A percentile compares a stretch with the other conserved stretches of the same genome.
Evolutionary conservation across 2,329 filamentous ascomycete species (phyloP).

Genomic region (Colletotrichum sp.): DNA sequence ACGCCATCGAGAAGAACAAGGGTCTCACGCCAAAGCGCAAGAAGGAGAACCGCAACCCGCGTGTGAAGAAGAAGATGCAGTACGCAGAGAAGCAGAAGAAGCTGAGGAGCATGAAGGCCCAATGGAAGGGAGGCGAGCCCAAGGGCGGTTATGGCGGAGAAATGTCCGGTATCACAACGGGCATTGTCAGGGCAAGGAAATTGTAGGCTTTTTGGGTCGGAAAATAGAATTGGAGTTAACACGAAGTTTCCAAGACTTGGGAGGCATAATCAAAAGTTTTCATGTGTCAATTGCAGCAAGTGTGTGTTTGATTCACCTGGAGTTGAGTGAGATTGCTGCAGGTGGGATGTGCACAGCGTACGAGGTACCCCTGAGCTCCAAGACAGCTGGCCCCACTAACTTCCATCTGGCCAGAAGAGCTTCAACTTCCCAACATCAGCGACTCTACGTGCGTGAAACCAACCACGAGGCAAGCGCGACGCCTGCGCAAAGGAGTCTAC

Average conservation of each 20-base stretch:
- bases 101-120: constrained; percentile 81
- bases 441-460: background rate
- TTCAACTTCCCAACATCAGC: background rate
- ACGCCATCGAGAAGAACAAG: constrained; percentile 97
- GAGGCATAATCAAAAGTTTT: background rate
- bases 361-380: background rate
- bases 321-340: background rate
- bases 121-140: constrained; percentile 86
- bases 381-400: constrained; percentile 8
- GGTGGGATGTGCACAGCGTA: background rate
- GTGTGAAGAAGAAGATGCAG: constrained; percentile 98
- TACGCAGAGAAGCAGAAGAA: constrained; percentile 98
- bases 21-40: constrained; percentile 86
- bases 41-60: constrained; percentile 93
- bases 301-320: background rate
- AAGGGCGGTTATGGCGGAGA: constrained; percentile 90
- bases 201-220: constrained; percentile 56
- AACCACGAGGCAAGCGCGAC: background rate
- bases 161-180: constrained; percentile 92
- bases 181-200: constrained; percentile 91
- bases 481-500: background rate
- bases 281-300: background rate
- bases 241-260: background rate
- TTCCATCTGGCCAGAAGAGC: constrained; percentile 15
- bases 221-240: constrained; percentile 18